Evolutionary conservation across 768 basidiomycete species (phyloP), one percentile per base, ranked within the genome.

Genomic region (Rhodotorula babjevae): DNA sequence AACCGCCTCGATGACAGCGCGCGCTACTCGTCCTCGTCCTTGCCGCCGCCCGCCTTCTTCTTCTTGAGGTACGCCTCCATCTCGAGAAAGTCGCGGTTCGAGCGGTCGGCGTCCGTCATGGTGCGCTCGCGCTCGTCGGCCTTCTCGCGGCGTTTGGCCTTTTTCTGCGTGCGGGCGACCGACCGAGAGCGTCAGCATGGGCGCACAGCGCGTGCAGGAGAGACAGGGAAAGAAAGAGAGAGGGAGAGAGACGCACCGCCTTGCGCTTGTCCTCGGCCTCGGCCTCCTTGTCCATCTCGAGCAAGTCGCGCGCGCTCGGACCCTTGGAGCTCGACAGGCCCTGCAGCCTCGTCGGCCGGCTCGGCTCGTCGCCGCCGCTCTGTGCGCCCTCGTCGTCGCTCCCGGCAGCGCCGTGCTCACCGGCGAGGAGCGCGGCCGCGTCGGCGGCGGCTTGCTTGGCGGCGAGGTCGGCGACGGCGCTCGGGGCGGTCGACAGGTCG

Each of bases 281-380:
- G 11, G 85, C 86, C 25, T 86, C 88, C 52, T 86, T 84, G 73
- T 93, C 90, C 83, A 90, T 86, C 12, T 88, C 89, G 52, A 97
- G 82, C 71, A 96, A 84, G 42, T 91, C 90, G 63, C 86, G 86
- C 80, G 95, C 90, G 25, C 91, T 92, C 47, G 91, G 90, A 27
- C 94, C 77, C 27, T 21, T 14, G 14, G 87, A 92, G n/a, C 90
- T 89, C 63, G 85, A 83, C 25, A 97, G 86, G 11, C 91, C 90
- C 42, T 84, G 85, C 18, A 96, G 86, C 52, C 88, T 87, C 73
- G 83, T 83, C 12, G 84, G 81, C 56, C 80, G 77, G 61, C 84
- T 84, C 31, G 36, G 9, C 36, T 36, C 36, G 36, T 36, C 36
- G 36, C 9, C 36, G 9, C 36, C 36, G 36, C 36, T 36, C 5